phyloP scores from a whole-genome alignment of 1,284 basidiomycete species.

The Ceratobasidium sp. region DNA sequence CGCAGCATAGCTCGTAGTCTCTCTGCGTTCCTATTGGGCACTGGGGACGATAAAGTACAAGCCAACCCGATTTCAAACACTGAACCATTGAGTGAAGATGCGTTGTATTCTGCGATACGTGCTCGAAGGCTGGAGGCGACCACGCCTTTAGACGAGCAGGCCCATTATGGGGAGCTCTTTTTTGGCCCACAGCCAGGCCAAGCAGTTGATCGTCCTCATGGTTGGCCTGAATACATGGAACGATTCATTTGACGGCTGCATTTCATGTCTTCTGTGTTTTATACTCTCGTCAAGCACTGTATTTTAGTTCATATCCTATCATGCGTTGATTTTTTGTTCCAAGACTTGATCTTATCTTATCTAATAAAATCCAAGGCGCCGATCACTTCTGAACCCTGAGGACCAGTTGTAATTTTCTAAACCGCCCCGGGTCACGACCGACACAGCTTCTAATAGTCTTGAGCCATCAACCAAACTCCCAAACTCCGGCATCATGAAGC shows the following conservation, averaged over 20 bases:
- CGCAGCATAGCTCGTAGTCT: constrained; percentile 19
- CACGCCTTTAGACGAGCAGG: constrained; percentile 12
- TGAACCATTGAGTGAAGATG: constrained; percentile 27
- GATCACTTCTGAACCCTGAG: constrained; percentile 20
- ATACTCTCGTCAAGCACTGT: not conserved
- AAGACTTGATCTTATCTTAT: constrained; percentile 26
- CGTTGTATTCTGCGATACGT: constrained; percentile 23
- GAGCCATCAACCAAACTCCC: not conserved
- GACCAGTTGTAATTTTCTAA: constrained; percentile 22
- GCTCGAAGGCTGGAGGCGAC: constrained; percentile 20
- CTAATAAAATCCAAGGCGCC: constrained; percentile 6
- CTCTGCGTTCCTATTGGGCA: constrained; percentile 13
- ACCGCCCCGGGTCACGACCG: constrained; percentile 17
- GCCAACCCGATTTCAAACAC: not conserved
- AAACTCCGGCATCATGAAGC: constrained; percentile 69
- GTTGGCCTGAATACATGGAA: constrained; percentile 21
- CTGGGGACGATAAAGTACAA: not conserved
- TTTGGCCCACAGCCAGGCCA: constrained; percentile 14
- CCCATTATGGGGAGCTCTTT: constrained; percentile 29
- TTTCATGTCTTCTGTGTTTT: not conserved
- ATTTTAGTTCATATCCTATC: not conserved
- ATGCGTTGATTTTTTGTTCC: not conserved
- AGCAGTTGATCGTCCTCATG: not conserved
- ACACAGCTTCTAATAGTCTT: not conserved
- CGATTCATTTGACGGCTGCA: constrained; percentile 14